These are phyloP conservation scores for Geosmithia putterillii DNA, from an alignment of 2,329 filamentous ascomycete species.

Conservation along the genomic window DNA sequence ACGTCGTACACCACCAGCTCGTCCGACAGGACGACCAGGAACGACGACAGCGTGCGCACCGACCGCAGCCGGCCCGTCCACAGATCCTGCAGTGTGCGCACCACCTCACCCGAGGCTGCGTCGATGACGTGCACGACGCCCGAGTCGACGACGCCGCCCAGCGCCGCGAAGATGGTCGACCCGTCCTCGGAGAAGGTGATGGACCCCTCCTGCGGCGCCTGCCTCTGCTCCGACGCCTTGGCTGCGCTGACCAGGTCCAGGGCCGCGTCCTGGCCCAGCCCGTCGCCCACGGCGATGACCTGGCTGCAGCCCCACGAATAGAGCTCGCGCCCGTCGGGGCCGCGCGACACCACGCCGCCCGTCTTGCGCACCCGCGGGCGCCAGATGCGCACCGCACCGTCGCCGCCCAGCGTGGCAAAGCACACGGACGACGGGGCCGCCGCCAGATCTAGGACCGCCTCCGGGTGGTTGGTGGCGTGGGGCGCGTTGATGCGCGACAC, in stretches of 20 bases:
- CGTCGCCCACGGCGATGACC: slow-evolving; percentile 39
- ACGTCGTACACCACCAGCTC: slow-evolving; percentile 73
- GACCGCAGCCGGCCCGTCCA: slow-evolving; percentile 53
- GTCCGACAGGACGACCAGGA: slow-evolving; percentile 63
- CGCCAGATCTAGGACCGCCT: slow-evolving; percentile 59
- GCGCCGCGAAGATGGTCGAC: slow-evolving; percentile 64
- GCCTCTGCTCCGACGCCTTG: slow-evolving; percentile 14
- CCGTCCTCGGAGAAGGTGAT: slow-evolving; percentile 76
- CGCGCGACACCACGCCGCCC: slow-evolving; percentile 54
- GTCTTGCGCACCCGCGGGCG: slow-evolving; percentile 56
- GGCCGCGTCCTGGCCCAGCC: slow-evolving; percentile 28
- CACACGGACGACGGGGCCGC: slow-evolving; percentile 55
- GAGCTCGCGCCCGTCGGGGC: slow-evolving; percentile 42
- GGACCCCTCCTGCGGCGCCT: slow-evolving; percentile 40
- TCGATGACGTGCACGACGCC: slow-evolving; percentile 68
- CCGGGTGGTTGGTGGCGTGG: slow-evolving; percentile 47
- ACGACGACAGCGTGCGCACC: slow-evolving; percentile 60
- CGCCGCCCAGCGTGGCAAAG: slow-evolving; percentile 78
- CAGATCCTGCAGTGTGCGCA: slow-evolving; percentile 54
- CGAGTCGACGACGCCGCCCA: slow-evolving; percentile 34
- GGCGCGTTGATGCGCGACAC: slow-evolving; percentile 76
- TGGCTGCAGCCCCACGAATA: slow-evolving; percentile 65
- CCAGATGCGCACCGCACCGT: slow-evolving; percentile 72
- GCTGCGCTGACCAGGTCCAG: slow-evolving; percentile 13
- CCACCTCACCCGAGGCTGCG: slow-evolving; percentile 52